Percentiles rank a stretch among this genome's conserved stretches.
Evolutionary conservation across 345 rosid genomes (phyloP).

Genomic region (Alliaria petiolata): DNA sequence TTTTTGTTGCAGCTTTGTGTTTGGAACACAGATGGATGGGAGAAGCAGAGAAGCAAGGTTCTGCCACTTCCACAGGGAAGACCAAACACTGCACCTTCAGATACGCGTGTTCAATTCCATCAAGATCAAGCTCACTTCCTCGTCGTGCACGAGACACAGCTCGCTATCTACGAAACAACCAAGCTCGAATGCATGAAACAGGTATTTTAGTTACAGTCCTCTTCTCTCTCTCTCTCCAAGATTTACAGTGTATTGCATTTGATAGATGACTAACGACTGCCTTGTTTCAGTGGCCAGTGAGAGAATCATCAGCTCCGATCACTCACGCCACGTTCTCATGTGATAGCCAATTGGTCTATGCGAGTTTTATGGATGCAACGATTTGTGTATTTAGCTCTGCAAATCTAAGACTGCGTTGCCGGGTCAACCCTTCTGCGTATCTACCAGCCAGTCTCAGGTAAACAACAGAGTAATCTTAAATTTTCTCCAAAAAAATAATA

Average conservation of each 20-base stretch:
- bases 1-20: slow-evolving; percentile 57
- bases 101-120: slow-evolving; percentile 94
- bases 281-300: slow-evolving; percentile 62
- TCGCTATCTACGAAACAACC: slow-evolving; percentile 84
- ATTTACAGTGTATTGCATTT: neutral
- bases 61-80: slow-evolving; percentile 75
- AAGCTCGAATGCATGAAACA: slow-evolving; percentile 86
- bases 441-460: slow-evolving; percentile 85
- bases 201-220: slow-evolving; percentile 36
- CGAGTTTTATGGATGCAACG: slow-evolving; percentile 84
- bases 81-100: slow-evolving; percentile 54
- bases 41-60: slow-evolving; percentile 67
- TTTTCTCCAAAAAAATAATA: neutral
- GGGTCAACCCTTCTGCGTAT: slow-evolving; percentile 75
- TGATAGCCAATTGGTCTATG: slow-evolving; percentile 87
- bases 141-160: slow-evolving; percentile 89
- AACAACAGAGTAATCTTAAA: slow-evolving; percentile 5
- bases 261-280: neutral
- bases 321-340: slow-evolving; percentile 94
- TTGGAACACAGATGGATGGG: slow-evolving; percentile 94
- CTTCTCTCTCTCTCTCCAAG: neutral
- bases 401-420: slow-evolving; percentile 71
- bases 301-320: slow-evolving; percentile 73
- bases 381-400: slow-evolving; percentile 75
- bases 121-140: slow-evolving; percentile 89